Percentiles rank a stretch among this genome's conserved stretches.
Conservation (phyloP, 192 early-diverging fungal species). For the Coemansia sp. region DNA sequence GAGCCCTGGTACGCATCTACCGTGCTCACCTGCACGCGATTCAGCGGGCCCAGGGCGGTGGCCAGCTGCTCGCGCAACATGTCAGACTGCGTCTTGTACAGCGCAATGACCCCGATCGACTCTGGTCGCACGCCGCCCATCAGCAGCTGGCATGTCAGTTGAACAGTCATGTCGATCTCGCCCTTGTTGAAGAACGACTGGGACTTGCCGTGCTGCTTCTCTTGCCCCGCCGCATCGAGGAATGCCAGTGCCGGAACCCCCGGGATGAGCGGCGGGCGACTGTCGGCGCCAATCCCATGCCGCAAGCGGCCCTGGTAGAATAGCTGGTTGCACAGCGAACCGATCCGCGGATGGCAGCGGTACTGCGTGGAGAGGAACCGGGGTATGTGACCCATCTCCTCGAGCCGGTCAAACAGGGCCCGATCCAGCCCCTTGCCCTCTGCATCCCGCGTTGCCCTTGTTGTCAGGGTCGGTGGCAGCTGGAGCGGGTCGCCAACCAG, state of each 20-base stretch:
- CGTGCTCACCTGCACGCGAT: slow-evolving; percentile 45
- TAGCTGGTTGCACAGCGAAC: slow-evolving; percentile 37
- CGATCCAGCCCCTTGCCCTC: slow-evolving; percentile 64
- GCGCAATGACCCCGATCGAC: slow-evolving; percentile 43
- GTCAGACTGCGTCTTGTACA: slow-evolving; percentile 41
- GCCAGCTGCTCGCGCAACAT: slow-evolving; percentile 37
- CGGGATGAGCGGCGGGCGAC: slow-evolving; percentile 24
- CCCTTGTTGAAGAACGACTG: slow-evolving; percentile 48
- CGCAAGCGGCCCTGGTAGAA: slow-evolving; percentile 37
- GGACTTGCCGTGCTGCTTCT: slow-evolving; percentile 33
- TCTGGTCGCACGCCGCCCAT: slow-evolving; percentile 13
- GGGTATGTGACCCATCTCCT: slow-evolving; percentile 42
- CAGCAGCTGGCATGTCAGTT: slow-evolving; percentile 19
- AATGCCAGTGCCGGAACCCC: slow-evolving; percentile 39
- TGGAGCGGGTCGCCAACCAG: slow-evolving; percentile 87
- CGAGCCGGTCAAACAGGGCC: slow-evolving; percentile 76
- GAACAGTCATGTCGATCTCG: slow-evolving; percentile 36
- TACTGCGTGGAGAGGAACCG: slow-evolving; percentile 46
- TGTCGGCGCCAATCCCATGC: slow-evolving; percentile 23
- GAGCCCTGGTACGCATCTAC: slow-evolving; percentile 57
- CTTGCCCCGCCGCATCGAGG: slow-evolving; percentile 38
- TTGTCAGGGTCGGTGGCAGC: slow-evolving; percentile 75
- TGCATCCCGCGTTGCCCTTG: slow-evolving; percentile 31
- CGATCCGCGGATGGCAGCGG: slow-evolving; percentile 51
- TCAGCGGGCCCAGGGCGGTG: slow-evolving; percentile 5